phyloP scores from a whole-genome alignment of 2,329 filamentous ascomycete genomes.

The Zelopaecilomyces penicillatus region DNA sequence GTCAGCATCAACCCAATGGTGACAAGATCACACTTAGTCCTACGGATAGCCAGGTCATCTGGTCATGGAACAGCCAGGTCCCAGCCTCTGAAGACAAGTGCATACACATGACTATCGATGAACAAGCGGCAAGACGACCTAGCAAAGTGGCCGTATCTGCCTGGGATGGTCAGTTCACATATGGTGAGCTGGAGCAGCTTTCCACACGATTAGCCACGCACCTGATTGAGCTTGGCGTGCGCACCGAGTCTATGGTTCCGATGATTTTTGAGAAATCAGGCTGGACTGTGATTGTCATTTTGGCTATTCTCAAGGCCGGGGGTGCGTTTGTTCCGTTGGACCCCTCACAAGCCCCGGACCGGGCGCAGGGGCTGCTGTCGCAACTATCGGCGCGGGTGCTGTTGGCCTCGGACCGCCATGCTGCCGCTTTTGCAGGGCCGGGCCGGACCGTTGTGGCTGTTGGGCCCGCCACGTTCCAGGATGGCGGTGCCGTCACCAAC shows the following conservation, averaged over 20 bases:
- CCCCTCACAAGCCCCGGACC: constrained; percentile 11
- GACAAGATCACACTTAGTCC: too few species aligned
- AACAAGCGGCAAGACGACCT: background rate
- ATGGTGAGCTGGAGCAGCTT: background rate
- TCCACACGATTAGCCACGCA: background rate
- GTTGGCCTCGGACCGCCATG: constrained; percentile 3
- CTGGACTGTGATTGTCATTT: constrained; percentile 16
- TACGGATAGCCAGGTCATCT: too few species aligned
- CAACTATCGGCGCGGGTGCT: constrained; percentile 10
- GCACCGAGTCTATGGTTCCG: constrained; percentile 1
- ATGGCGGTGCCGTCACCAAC: background rate
- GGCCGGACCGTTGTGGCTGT: background rate
- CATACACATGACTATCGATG: background rate
- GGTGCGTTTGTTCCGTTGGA: constrained; percentile 18
- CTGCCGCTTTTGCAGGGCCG: background rate
- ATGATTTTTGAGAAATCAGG: constrained; percentile 14
- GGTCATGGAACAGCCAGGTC: background rate
- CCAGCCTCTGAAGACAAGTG: background rate
- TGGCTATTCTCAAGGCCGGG: constrained; percentile 17
- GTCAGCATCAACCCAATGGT: too few species aligned
- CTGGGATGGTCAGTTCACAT: background rate
- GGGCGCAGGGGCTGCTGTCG: constrained; percentile 1
- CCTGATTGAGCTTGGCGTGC: background rate
- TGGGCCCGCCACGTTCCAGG: background rate
- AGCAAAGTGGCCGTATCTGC: background rate